Evolutionary conservation across 1,284 basidiomycete genomes (phyloP).

Genomic region (Moesziomyces parantarcticus): DNA sequence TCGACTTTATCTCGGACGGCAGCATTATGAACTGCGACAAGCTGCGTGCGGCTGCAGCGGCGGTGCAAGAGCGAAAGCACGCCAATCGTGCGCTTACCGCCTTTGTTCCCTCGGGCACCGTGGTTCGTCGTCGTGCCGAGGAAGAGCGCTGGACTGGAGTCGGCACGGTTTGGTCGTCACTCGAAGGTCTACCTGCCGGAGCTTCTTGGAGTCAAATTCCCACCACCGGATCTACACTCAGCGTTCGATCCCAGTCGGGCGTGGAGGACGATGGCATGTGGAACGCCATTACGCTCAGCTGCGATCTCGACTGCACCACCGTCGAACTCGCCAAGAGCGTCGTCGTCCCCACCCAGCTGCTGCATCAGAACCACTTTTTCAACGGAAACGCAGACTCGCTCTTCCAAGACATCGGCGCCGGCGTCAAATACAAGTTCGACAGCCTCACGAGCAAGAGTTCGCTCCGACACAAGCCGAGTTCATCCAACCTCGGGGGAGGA

Average conservation of each 20-base stretch:
- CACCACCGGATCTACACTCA: slow-evolving; percentile 16
- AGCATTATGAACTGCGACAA: slow-evolving; percentile 58
- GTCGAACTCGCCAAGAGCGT: slow-evolving; percentile 45
- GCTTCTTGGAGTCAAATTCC: slow-evolving; percentile 38
- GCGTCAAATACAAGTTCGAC: slow-evolving; percentile 55
- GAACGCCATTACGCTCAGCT: slow-evolving; percentile 50
- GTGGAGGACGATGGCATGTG: slow-evolving; percentile 58
- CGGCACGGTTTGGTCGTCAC: slow-evolving; percentile 55
- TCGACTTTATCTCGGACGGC: slow-evolving; percentile 51
- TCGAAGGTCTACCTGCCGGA: slow-evolving; percentile 54
- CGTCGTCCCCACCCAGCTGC: slow-evolving; percentile 52
- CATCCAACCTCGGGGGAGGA: slow-evolving; percentile 1
- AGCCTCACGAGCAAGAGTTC: slow-evolving; percentile 13
- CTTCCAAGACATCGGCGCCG: slow-evolving; percentile 48
- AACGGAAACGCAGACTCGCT: slow-evolving; percentile 49
- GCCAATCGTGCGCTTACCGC: slow-evolving; percentile 20
- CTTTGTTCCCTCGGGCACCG: slow-evolving; percentile 34
- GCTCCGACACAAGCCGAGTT: slow-evolving; percentile 17
- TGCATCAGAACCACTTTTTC: slow-evolving; percentile 51
- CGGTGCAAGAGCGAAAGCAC: slow-evolving; percentile 23
- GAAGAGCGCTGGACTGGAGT: slow-evolving; percentile 46
- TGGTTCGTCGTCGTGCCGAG: slow-evolving; percentile 25
- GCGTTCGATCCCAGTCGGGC: slow-evolving; percentile 13
- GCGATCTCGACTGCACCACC: slow-evolving; percentile 47
- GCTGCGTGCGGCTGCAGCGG: slow-evolving; percentile 19